These are phyloP conservation scores for Cercospora sp. DNA, from an alignment of 2,329 filamentous ascomycete species.

Conservation along the genomic window DNA sequence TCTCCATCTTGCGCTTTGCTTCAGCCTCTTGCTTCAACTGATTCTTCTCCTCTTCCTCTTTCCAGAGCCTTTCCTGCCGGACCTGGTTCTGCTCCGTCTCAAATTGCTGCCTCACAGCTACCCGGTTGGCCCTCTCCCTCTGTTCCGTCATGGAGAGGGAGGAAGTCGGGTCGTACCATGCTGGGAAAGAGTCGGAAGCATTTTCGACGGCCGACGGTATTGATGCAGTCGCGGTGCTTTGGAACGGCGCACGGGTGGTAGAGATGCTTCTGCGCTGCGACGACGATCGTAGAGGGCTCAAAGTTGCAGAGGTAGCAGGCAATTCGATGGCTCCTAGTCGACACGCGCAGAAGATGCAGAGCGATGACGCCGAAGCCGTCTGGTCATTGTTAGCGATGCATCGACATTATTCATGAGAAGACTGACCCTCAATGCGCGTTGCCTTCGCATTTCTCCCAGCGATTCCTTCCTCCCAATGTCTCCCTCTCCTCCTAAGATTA, in stretches of 20 bases:
- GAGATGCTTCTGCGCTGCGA: conserved; percentile 19
- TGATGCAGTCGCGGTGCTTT: conserved; percentile 16
- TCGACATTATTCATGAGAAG: not conserved
- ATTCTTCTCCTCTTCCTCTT: conserved; percentile 16
- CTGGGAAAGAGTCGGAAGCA: conserved; percentile 5
- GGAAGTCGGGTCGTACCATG: conserved; percentile 29
- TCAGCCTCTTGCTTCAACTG: conserved; percentile 2
- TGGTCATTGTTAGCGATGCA: conserved; percentile 21
- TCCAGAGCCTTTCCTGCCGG: conserved; percentile 16
- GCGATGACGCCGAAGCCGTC: conserved; percentile 35
- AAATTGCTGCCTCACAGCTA: conserved; percentile 15
- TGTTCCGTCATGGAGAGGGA: conserved; percentile 30
- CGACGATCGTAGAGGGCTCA: not conserved
- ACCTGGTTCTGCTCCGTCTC: conserved; percentile 17
- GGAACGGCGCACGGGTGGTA: conserved; percentile 17
- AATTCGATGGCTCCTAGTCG: conserved; percentile 29
- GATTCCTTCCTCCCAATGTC: not conserved
- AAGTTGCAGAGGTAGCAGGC: conserved; percentile 13
- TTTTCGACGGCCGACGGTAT: conserved; percentile 1
- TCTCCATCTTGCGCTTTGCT: not conserved
- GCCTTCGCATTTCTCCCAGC: conserved; percentile 31
- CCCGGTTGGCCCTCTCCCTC: conserved; percentile 25
- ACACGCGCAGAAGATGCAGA: conserved; percentile 41
- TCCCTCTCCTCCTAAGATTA: conserved; percentile 4
- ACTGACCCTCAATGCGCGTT: conserved; percentile 34